phyloP scores from a whole-genome alignment of 495 filamentous ascomycete genomes.

The Penicillium soppii region DNA sequence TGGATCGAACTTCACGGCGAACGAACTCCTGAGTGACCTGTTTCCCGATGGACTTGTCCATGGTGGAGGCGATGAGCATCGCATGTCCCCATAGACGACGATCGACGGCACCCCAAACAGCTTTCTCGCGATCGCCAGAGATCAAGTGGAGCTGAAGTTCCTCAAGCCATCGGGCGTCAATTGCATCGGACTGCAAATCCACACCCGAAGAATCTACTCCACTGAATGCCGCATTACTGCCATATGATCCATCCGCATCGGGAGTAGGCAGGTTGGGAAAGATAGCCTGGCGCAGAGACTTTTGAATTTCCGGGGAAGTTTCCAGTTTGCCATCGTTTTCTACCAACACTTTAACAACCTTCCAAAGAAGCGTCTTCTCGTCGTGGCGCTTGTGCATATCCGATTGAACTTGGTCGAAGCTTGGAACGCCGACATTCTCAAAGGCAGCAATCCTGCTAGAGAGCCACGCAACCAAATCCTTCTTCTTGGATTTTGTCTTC shows the following conservation, averaged over 20 bases:
- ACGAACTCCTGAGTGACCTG: slow-evolving; percentile 94
- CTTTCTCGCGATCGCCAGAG: slow-evolving; percentile 81
- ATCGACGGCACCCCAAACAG: slow-evolving; percentile 93
- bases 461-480: slow-evolving; percentile 85
- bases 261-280: slow-evolving; percentile 56
- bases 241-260: slow-evolving; percentile 30
- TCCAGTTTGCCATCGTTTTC: slow-evolving; percentile 85
- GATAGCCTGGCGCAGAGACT: slow-evolving; percentile 70
- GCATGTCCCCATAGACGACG: slow-evolving; percentile 94
- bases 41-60: slow-evolving; percentile 71
- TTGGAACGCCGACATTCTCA: slow-evolving; percentile 57
- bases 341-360: slow-evolving; percentile 73
- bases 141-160: slow-evolving; percentile 70
- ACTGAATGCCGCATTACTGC: slow-evolving; percentile 18
- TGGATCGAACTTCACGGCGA: slow-evolving; percentile 81
- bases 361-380: slow-evolving; percentile 87
- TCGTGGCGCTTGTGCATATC: slow-evolving; percentile 67
- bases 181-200: slow-evolving; percentile 53
- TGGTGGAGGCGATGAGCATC: slow-evolving; percentile 82
- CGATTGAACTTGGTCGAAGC: slow-evolving; percentile 46
- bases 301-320: slow-evolving; percentile 68
- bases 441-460: slow-evolving; percentile 67
- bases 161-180: slow-evolving; percentile 65
- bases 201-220: slow-evolving; percentile 28
- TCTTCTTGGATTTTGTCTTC: slow-evolving; percentile 89